phyloP scores from a whole-genome alignment of 352 stramenopile genomes.

The Thalassiosira sp. region DNA sequence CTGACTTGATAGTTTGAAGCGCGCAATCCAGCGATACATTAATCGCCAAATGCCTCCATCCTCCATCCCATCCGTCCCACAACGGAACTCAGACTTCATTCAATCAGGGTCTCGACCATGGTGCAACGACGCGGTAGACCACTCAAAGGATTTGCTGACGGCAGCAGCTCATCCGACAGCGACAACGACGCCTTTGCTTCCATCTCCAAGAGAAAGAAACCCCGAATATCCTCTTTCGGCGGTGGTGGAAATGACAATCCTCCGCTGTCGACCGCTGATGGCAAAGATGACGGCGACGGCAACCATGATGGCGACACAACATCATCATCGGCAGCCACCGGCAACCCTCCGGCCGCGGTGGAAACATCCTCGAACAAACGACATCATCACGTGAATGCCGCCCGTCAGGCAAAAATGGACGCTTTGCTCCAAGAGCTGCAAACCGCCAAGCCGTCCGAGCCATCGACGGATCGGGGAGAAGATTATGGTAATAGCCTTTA shows the following conservation, averaged over 20 bases:
- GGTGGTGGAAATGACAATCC: background rate
- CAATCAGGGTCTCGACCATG: conserved; percentile 9
- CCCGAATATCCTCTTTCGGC: background rate
- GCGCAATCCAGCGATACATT: too few relatives aligned
- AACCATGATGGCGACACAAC: background rate
- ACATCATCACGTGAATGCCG: conserved; percentile 43
- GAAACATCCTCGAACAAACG: conserved; percentile 41
- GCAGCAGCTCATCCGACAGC: conserved; percentile 12
- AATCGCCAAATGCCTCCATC: too few relatives aligned
- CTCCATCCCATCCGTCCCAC: too few relatives aligned
- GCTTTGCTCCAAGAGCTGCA: conserved; percentile 69
- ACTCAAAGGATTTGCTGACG: conserved; percentile 20
- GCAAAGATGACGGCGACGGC: background rate
- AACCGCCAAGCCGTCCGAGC: conserved; percentile 38
- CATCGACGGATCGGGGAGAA: background rate
- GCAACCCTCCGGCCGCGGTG: background rate
- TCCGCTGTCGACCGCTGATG: background rate
- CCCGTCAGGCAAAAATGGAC: conserved; percentile 74
- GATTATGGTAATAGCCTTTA: conserved; percentile 32
- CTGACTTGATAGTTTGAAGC: too few relatives aligned
- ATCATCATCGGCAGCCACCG: background rate
- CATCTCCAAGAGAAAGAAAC: conserved; percentile 30
- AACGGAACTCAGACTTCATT: too few relatives aligned
- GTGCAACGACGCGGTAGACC: conserved; percentile 15
- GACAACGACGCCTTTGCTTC: conserved; percentile 22